A percentile compares a stretch with the other conserved stretches of the same genome.
Conservation (phyloP, 2,329 filamentous ascomycete genomes). For the Dactylonectria macrodidyma region DNA sequence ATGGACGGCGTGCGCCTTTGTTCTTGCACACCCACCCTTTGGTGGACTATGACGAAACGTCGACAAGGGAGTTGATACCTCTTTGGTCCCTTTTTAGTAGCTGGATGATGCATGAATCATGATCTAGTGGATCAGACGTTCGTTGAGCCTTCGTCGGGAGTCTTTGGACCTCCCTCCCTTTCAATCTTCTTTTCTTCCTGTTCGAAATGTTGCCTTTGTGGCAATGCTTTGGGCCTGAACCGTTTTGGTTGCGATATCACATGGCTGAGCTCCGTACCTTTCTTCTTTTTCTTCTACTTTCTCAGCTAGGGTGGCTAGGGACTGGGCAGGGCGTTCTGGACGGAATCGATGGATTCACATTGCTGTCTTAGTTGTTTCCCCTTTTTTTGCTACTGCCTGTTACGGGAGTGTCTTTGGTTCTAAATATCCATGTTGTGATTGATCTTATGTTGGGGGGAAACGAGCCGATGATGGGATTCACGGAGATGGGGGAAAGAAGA, state of each 20-base stretch:
- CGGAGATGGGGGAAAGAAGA: neutral
- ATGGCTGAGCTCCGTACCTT: constrained; percentile 44
- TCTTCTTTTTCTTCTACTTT: constrained; percentile 36
- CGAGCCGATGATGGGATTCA: constrained; percentile 12
- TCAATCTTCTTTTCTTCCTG: constrained; percentile 32
- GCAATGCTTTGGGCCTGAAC: constrained; percentile 31
- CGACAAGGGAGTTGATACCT: constrained; percentile 46
- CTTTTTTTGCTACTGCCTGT: constrained; percentile 23
- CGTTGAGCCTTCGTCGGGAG: constrained; percentile 39
- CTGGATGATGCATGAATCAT: constrained; percentile 45
- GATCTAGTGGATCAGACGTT: constrained; percentile 44
- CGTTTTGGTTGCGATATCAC: constrained; percentile 40
- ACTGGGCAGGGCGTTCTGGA: constrained; percentile 37
- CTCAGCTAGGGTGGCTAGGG: constrained; percentile 38
- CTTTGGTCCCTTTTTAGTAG: constrained; percentile 50
- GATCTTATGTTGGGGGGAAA: constrained; percentile 22
- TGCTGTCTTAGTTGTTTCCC: constrained; percentile 25
- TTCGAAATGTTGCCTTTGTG: constrained; percentile 30
- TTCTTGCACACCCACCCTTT: constrained; percentile 29
- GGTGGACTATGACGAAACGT: constrained; percentile 46
- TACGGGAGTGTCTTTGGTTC: constrained; percentile 26
- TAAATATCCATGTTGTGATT: constrained; percentile 29
- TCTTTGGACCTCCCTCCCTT: constrained; percentile 27
- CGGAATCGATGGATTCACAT: constrained; percentile 21
- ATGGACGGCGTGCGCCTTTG: constrained; percentile 33